Conservation (phyloP, 495 filamentous ascomycete species). For the Geopyxis carbonaria region DNA sequence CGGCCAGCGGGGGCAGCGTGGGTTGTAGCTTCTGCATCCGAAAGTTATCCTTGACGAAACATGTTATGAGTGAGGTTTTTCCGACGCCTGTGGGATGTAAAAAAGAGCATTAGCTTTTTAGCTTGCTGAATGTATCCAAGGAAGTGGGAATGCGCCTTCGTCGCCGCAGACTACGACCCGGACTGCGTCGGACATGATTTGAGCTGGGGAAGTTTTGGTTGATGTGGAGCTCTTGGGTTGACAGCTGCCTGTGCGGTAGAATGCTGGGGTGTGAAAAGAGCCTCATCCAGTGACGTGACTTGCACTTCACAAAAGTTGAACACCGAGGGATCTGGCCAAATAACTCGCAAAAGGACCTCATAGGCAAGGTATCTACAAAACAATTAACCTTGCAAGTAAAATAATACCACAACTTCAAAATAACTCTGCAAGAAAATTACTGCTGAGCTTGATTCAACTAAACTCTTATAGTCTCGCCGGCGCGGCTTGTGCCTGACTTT, state of each 20-base stretch:
- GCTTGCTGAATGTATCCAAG: not conserved
- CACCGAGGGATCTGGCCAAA: not conserved
- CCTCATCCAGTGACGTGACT: too few species aligned
- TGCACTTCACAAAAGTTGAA: not conserved
- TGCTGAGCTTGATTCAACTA: too few species aligned
- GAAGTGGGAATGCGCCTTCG: slow-evolving; percentile 40
- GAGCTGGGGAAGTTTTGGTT: not conserved
- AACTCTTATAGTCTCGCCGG: too few species aligned
- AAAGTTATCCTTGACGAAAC: slow-evolving; percentile 85
- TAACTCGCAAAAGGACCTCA: not conserved
- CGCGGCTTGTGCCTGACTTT: too few species aligned
- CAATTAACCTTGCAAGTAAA: not conserved
- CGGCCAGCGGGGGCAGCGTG: slow-evolving; percentile 81
- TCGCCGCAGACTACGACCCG: slow-evolving; percentile 94
- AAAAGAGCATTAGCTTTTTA: not conserved
- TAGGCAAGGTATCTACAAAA: not conserved
- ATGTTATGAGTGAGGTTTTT: slow-evolving; percentile 55
- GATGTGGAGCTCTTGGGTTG: not conserved
- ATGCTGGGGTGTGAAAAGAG: too few species aligned
- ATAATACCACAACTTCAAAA: too few species aligned
- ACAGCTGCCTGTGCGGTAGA: not conserved
- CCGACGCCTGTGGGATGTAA: slow-evolving; percentile 30
- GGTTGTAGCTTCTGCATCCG: slow-evolving; percentile 86
- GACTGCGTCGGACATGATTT: slow-evolving; percentile 39
- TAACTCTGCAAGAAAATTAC: too few species aligned